Percentiles rank a stretch among this genome's conserved stretches.
Evolutionary conservation across 2,329 filamentous ascomycete species (phyloP).

Genomic region (Trichoderma sp.): DNA sequence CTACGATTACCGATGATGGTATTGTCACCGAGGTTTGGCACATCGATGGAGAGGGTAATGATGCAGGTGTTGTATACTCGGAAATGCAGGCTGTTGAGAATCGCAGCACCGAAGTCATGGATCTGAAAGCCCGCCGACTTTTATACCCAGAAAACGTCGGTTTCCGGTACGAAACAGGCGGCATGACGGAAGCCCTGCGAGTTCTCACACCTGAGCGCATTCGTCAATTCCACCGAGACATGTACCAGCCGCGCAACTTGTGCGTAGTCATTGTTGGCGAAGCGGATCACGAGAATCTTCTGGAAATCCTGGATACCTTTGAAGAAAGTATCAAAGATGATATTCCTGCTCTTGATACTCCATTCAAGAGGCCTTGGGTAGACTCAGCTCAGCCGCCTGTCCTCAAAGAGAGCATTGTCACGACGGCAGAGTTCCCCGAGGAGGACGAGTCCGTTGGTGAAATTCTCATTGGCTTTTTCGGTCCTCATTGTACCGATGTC

Average conservation of each 20-base stretch:
- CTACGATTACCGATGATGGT: conserved; percentile 87
- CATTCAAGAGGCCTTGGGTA: conserved; percentile 87
- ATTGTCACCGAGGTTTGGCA: conserved; percentile 98
- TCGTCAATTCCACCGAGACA: conserved; percentile 88
- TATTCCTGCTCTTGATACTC: conserved; percentile 71
- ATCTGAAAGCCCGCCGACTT: conserved; percentile 74
- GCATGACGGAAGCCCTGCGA: conserved; percentile 89
- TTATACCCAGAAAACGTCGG: conserved; percentile 88
- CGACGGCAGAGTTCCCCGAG: conserved; percentile 89
- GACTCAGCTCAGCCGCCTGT: conserved; percentile 78
- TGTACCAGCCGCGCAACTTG: conserved; percentile 97
- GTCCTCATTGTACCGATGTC: conserved; percentile 75
- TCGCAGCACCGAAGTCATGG: conserved; percentile 80
- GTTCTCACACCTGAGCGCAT: conserved; percentile 87
- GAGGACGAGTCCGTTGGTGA: conserved; percentile 95
- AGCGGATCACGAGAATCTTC: conserved; percentile 76
- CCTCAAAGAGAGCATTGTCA: conserved; percentile 70
- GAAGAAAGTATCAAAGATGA: conserved; percentile 83
- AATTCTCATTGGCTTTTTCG: conserved; percentile 82
- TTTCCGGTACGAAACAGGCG: conserved; percentile 97
- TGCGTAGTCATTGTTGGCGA: conserved; percentile 92
- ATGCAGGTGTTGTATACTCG: conserved; percentile 96
- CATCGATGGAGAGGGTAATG: conserved; percentile 87
- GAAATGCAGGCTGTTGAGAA: conserved; percentile 98
- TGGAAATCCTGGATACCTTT: conserved; percentile 82